Base-by-base conservation (phyloP, 139 green algal genomes). In the Marvania coccoides region DNA sequence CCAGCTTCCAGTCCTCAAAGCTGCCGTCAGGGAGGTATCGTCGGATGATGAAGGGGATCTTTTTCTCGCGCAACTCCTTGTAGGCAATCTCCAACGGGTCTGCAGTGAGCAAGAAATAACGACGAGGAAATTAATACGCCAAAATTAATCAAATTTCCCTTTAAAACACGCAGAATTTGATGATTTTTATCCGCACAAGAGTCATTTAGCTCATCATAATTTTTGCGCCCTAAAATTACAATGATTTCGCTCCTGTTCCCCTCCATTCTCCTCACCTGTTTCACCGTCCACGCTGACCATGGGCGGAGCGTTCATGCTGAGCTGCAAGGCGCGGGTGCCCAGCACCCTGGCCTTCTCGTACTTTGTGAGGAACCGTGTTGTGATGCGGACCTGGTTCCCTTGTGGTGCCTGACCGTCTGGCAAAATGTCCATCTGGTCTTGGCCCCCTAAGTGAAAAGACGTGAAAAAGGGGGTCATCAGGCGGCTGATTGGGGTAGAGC, bases 21-120 rank as follows among this genome's bases (percentile, higher is more conserved):
- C 85, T 94, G 47, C 90, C 88, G 67, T 99, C 93, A 4, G 94
- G 94, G 0, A 99, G 81, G 71, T 96, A 98, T 5, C 94, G 76
- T 42, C 94, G 73, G 6, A 99, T 92, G n/a, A 83, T 98, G 79
- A 98, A 99, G 2, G 94, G 94, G 48, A 99, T 95, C 69, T 96
- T 97, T 75, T 91, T 94, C 55, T 96, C 86, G 0, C 89, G 71
- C 66, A 99, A 71, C 80, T 99, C 94, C 72, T 95, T 97, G 69
- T 85, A 83, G 3, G 92, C 92, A 69, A 98, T 98, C 78, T 97
- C 81, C 53, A 85, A 47, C 3, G 47, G 61, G 48, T 65, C 71
- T 58, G 55, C 28, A 8, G 26, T 26, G 47, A 19, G 19, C n/a
- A n/a, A n/a, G n/a, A n/a, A n/a, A n/a, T n/a, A 12, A 56, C 26